Percentiles rank a stretch among this genome's conserved stretches.
Evolutionary conservation across 495 filamentous ascomycete genomes (phyloP).

Genomic region (Hypoxylon subgilvum): DNA sequence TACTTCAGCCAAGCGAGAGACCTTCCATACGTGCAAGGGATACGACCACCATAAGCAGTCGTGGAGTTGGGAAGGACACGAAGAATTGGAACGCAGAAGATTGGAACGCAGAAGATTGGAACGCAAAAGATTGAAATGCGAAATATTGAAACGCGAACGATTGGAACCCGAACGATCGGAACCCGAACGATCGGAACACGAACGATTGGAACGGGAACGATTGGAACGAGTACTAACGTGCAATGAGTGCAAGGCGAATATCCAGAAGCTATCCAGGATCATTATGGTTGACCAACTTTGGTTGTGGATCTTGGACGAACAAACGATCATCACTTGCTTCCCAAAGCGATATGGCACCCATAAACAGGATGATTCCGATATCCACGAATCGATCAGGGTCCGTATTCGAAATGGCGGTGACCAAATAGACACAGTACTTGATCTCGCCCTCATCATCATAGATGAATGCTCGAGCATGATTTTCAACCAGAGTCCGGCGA

Average conservation of each 20-base stretch:
- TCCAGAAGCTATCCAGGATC: slow-evolving; percentile 60
- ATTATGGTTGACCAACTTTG: slow-evolving; percentile 80
- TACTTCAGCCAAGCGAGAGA: slow-evolving; percentile 40
- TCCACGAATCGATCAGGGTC: slow-evolving; percentile 63
- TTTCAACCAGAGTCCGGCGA: slow-evolving; percentile 65
- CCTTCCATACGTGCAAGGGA: slow-evolving; percentile 43
- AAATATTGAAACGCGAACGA: too few relatives aligned
- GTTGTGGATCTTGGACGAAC: slow-evolving; percentile 73
- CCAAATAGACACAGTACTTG: slow-evolving; percentile 70
- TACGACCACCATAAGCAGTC: not conserved
- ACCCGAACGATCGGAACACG: too few relatives aligned
- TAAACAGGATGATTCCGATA: slow-evolving; percentile 69
- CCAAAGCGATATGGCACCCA: slow-evolving; percentile 71
- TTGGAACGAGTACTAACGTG: too few relatives aligned
- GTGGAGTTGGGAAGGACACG: slow-evolving; percentile 28
- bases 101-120: too few relatives aligned
- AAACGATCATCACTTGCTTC: slow-evolving; percentile 72
- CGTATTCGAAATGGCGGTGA: slow-evolving; percentile 40
- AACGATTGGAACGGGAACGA: not conserved
- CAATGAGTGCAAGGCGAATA: slow-evolving; percentile 41
- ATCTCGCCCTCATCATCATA: slow-evolving; percentile 69
- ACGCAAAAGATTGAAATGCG: too few relatives aligned
- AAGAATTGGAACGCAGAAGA: not conserved
- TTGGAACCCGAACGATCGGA: too few relatives aligned
- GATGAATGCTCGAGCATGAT: slow-evolving; percentile 69